Evolutionary conservation across 352 stramenopile species (phyloP).

Genomic region (Elongisporangium prolatum): DNA sequence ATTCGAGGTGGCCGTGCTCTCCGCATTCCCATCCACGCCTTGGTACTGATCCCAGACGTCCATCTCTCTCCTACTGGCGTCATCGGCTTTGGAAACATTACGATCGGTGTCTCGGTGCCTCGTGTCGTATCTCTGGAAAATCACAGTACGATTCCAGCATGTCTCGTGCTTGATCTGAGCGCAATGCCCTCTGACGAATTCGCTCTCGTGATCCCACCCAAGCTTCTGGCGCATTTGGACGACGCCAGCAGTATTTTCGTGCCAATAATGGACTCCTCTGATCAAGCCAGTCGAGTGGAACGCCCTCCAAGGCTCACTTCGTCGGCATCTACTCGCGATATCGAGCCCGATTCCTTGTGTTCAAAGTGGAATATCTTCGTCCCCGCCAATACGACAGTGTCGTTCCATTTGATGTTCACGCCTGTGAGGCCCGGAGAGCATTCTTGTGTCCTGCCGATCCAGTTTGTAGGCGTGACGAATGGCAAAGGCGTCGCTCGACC

Average conservation of each 20-base stretch:
- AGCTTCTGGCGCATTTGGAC: slow-evolving; percentile 50
- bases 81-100: slow-evolving; percentile 79
- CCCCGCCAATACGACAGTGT: slow-evolving; percentile 57
- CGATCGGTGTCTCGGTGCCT: slow-evolving; percentile 68
- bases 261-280: slow-evolving; percentile 28
- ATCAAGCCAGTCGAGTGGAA: neutral
- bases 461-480: slow-evolving; percentile 52
- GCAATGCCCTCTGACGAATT: slow-evolving; percentile 58
- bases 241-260: slow-evolving; percentile 82
- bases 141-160: slow-evolving; percentile 67
- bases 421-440: slow-evolving; percentile 37
- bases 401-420: slow-evolving; percentile 74
- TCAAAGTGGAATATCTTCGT: slow-evolving; percentile 73
- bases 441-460: slow-evolving; percentile 64
- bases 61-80: slow-evolving; percentile 29
- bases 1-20: slow-evolving; percentile 71
- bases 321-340: neutral
- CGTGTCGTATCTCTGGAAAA: slow-evolving; percentile 75
- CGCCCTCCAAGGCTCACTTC: no score
- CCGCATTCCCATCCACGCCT: slow-evolving; percentile 52
- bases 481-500: slow-evolving; percentile 14
- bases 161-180: slow-evolving; percentile 70
- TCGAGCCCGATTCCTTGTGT: slow-evolving; percentile 20
- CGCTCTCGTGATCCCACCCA: slow-evolving; percentile 40
- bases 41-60: slow-evolving; percentile 80